Evolutionary conservation across 2,329 filamentous ascomycete genomes (phyloP).

Genomic region (Albifimbria verrucaria): DNA sequence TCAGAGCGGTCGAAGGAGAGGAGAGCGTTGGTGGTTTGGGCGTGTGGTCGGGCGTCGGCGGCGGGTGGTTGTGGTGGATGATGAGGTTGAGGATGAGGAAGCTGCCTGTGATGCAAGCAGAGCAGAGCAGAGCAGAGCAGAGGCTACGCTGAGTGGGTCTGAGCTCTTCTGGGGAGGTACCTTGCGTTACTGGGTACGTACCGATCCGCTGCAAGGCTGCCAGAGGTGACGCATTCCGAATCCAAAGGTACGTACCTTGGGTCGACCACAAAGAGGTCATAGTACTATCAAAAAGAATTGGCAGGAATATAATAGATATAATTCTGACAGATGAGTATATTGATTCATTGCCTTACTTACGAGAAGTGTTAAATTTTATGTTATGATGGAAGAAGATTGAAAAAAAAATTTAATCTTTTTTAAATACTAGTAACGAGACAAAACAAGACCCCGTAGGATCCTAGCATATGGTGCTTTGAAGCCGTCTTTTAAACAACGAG

Average conservation of each 20-base stretch:
- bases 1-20: neutral
- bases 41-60: slow-evolving; percentile 1
- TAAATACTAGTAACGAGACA: too few species aligned
- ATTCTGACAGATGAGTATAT: too few species aligned
- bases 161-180: neutral
- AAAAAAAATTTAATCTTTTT: too few species aligned
- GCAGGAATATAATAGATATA: too few species aligned
- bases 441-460: too few species aligned
- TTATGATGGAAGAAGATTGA: too few species aligned
- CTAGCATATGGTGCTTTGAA: too few species aligned
- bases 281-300: too few species aligned
- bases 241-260: neutral
- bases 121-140: neutral
- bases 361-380: too few species aligned
- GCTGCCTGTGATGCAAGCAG: slow-evolving; percentile 5
- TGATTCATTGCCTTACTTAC: too few species aligned
- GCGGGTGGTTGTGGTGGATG: neutral
- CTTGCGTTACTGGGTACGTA: slow-evolving; percentile 11
- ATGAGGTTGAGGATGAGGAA: slow-evolving; percentile 1
- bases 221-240: slow-evolving; percentile 24
- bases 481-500: too few species aligned
- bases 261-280: too few species aligned
- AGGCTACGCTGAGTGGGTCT: neutral
- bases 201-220: slow-evolving; percentile 24
- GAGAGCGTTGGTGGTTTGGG: neutral